Evolutionary conservation across 352 stramenopile genomes (phyloP).

Genomic region (Phytopythium boreale): DNA sequence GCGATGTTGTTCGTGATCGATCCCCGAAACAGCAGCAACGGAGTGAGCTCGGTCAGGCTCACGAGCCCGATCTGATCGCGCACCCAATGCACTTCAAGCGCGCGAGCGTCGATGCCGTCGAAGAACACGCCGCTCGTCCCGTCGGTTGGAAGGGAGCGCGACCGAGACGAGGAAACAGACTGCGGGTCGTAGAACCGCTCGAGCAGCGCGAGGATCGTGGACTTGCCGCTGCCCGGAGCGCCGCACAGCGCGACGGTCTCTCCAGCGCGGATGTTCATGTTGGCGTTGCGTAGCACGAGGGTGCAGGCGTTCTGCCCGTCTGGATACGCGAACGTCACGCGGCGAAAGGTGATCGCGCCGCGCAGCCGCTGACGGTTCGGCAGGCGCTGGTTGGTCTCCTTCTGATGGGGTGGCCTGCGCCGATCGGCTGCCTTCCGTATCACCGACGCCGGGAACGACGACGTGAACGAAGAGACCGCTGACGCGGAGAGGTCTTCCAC

Average conservation of each 20-base stretch:
- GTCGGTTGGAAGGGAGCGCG: constrained; percentile 1
- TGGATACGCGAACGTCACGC: constrained; percentile 45
- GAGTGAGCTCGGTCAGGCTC: constrained; percentile 30
- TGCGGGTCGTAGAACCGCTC: constrained; percentile 72
- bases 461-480: neutral
- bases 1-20: constrained; percentile 70
- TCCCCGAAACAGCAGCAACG: constrained; percentile 41
- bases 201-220: constrained; percentile 50
- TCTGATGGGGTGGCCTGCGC: neutral
- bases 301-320: constrained; percentile 13
- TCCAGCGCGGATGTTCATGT: constrained; percentile 20
- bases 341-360: constrained; percentile 33
- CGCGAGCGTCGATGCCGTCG: constrained; percentile 68
- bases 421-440: neutral
- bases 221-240: constrained; percentile 36
- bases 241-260: constrained; percentile 35
- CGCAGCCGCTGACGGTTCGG: constrained; percentile 16
- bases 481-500: neutral
- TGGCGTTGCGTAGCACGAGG: constrained; percentile 17
- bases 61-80: constrained; percentile 60
- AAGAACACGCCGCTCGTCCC: constrained; percentile 54
- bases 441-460: neutral
- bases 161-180: neutral
- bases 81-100: constrained; percentile 65
- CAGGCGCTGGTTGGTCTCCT: constrained; percentile 11